These are phyloP conservation scores for Mortierella sp. DNA, from an alignment of 371 early-diverging fungal species.

Conservation along the genomic window DNA sequence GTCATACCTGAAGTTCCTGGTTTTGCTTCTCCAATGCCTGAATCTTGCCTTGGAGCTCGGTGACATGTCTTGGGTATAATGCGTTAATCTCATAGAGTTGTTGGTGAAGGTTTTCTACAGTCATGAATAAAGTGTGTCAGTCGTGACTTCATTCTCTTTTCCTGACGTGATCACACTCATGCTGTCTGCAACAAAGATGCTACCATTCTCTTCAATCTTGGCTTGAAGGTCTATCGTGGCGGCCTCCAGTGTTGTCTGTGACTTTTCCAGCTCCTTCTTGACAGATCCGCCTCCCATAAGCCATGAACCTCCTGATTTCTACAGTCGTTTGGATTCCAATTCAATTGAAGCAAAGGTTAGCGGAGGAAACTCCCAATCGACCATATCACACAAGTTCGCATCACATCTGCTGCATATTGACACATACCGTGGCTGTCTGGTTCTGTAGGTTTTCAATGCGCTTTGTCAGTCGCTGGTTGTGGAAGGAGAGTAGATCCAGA, in stretches of 20 bases:
- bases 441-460: slow-evolving; percentile 76
- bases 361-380: neutral
- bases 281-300: slow-evolving; percentile 67
- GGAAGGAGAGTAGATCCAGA: slow-evolving; percentile 73
- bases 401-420: neutral
- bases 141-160: neutral
- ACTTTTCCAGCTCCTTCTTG: slow-evolving; percentile 74
- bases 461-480: slow-evolving; percentile 75
- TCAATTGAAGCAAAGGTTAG: neutral
- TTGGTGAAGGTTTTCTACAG: slow-evolving; percentile 64
- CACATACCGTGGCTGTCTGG: slow-evolving; percentile 59
- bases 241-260: slow-evolving; percentile 67
- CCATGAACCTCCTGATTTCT: slow-evolving; percentile 58
- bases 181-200: slow-evolving; percentile 12
- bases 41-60: slow-evolving; percentile 66
- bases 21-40: slow-evolving; percentile 67
- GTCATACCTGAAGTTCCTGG: slow-evolving; percentile 64
- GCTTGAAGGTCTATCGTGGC: slow-evolving; percentile 65
- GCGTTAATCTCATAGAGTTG: slow-evolving; percentile 67
- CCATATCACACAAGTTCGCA: too few relatives aligned
- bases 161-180: slow-evolving; percentile 16
- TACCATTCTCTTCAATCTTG: slow-evolving; percentile 78
- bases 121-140: neutral
- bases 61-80: slow-evolving; percentile 67
- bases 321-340: neutral